Evolutionary conservation across 129 eudicot genomes (phyloP).

Genomic region (Pseudognaphalium luteoalbum): DNA sequence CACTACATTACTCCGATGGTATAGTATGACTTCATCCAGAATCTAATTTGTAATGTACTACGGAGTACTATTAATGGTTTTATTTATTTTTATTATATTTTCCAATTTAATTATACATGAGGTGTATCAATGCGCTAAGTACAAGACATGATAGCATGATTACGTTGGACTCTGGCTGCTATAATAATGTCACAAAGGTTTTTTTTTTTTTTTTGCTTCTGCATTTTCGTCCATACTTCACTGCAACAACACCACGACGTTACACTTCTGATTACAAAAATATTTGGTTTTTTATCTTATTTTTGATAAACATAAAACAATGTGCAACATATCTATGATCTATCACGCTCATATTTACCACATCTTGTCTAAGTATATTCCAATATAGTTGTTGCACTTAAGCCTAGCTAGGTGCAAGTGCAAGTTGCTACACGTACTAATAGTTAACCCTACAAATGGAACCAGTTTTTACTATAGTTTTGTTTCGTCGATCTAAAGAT

Average conservation of each 20-base stretch:
- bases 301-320: not conserved
- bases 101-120: not conserved
- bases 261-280: not conserved
- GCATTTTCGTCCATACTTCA: not conserved
- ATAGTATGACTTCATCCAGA: conserved; percentile 15
- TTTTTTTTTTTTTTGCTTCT: not conserved
- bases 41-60: conserved; percentile 27
- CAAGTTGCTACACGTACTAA: no score
- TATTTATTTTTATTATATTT: not conserved
- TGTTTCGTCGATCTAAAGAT: no score
- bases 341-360: no score
- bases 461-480: no score
- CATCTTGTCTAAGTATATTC: no score
- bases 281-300: not conserved
- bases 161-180: conserved; percentile 17
- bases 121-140: not conserved
- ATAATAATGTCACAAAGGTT: not conserved
- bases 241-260: not conserved
- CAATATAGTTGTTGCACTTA: no score
- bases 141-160: conserved; percentile 11
- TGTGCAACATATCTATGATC: no score
- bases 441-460: no score
- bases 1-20: conserved; percentile 14
- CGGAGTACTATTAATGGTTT: not conserved
- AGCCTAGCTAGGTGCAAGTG: no score